Percentiles rank a stretch among this genome's conserved stretches.
Conservation (phyloP, 1,284 basidiomycete genomes). For the Ceratobasidium sp. region DNA sequence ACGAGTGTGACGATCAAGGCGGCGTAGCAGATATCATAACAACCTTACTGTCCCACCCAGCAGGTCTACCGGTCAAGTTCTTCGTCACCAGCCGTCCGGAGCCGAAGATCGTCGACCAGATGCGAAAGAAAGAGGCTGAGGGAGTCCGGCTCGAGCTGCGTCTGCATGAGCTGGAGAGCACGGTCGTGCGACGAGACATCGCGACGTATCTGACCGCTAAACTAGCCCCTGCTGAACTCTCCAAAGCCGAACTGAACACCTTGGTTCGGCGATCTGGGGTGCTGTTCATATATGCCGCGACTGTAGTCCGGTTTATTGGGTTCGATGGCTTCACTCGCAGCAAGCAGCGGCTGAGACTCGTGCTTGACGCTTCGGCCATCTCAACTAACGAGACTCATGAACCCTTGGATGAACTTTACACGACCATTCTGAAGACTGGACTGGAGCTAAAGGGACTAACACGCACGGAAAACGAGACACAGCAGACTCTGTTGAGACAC, state of each 20-base stretch:
- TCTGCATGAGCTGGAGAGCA: constrained; percentile 7
- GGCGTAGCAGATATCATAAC: not conserved
- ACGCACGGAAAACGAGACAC: not conserved
- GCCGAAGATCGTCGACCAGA: not conserved
- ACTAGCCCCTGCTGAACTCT: not conserved
- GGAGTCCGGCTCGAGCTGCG: not conserved
- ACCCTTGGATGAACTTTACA: not conserved
- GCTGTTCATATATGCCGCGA: constrained; percentile 29
- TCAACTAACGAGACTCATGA: not conserved
- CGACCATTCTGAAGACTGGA: not conserved
- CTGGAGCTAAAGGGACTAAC: not conserved
- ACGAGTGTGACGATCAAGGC: constrained; percentile 4
- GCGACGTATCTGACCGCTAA: not conserved
- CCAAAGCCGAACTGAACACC: no score
- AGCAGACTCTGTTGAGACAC: not conserved
- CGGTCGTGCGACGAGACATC: not conserved
- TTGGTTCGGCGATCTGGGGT: not conserved
- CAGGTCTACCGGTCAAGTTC: not conserved
- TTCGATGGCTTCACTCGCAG: not conserved
- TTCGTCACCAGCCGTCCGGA: constrained; percentile 16
- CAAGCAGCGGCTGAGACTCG: not conserved
- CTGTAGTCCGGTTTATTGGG: constrained; percentile 9
- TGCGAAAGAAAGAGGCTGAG: not conserved
- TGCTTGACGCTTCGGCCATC: not conserved
- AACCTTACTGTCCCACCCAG: not conserved